phyloP scores from a whole-genome alignment of 768 basidiomycete genomes.

The Termitomyces sp. region DNA sequence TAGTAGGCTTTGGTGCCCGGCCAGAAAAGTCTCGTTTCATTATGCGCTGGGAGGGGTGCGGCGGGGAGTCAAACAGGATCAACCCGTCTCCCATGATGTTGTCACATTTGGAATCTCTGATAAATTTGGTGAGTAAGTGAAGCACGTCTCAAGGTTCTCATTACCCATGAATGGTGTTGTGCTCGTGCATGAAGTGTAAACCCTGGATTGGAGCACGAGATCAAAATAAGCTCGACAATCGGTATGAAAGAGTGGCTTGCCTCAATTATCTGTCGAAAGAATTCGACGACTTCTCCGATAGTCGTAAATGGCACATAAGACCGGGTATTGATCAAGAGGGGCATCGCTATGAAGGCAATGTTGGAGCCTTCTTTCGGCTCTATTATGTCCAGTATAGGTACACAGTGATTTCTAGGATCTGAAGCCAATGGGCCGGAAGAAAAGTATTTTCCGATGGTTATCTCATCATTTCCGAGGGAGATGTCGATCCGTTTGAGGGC shows the following conservation, averaged over 20 bases:
- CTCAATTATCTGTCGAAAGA: neutral
- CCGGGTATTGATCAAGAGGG: neutral
- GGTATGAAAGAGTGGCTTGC: neutral
- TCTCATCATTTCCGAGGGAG: neutral
- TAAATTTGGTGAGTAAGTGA: no score
- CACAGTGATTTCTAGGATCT: neutral
- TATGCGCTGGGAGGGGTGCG: neutral
- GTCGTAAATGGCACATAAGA: neutral
- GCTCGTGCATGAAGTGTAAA: neutral
- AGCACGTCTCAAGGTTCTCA: neutral
- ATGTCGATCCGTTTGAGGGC: neutral
- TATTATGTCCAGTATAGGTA: neutral
- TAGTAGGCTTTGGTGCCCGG: neutral
- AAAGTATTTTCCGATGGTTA: neutral
- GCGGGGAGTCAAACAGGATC: neutral
- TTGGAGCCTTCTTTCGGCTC: neutral
- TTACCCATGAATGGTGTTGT: neutral
- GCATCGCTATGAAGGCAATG: neutral
- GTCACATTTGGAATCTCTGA: neutral
- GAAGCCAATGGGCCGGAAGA: neutral
- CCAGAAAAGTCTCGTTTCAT: neutral
- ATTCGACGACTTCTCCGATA: neutral
- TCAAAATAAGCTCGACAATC: neutral
- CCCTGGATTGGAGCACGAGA: no score
- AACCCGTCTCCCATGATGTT: neutral